Evolutionary conservation across 2,329 filamentous ascomycete species (phyloP), one percentile per base, ranked within the genome.

Genomic region (Aspergillus transmontanensis): DNA sequence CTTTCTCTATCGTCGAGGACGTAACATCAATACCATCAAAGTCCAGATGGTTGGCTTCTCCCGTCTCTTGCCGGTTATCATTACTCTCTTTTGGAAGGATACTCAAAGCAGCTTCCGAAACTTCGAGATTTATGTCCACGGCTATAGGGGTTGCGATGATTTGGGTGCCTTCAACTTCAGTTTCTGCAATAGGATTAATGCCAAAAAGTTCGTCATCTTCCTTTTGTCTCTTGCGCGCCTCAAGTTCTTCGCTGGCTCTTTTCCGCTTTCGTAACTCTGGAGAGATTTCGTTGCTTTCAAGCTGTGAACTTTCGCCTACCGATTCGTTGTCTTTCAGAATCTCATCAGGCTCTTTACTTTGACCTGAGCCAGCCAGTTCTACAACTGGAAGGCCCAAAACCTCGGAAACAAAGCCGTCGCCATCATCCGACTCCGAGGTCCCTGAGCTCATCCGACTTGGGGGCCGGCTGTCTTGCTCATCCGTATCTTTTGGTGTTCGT

Each of bases 131-230:
- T 51, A 51, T 32, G 28, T 32, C 28, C 48, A 51, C 48, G 10
- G 16, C 16, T 32, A 34, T 32, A 51, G 48, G 28, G 30, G 36
- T 28, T 26, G 56, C 16, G 19, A 45, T 21, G 23, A 50, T 48
- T 32, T 30, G 53, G 34, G n/a, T 16, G 36, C 83, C 77, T 10
- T 84, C 83, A 61, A 83, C 82, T 62, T 84, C 81, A 4, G 79
- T 74, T 12, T 88, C 85, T 57, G 85, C 82, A 16, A 85, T 81
- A 28, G 83, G 79, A 48, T 83, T 86, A 51, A 90, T 82, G 16
- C 87, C 88, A 72, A 93, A 93, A 6, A 94, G 82, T 69, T 93
- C 91, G 70, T 94, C 91, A 62, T 94, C 91, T 74, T 92, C 93
- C 80, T 93, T 94, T 71, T 90, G 90, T 56, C 92, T 88, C 77